Evolutionary conservation across 305 asterid genomes (phyloP), one percentile per base, ranked within the genome.

Genomic region (Plantago lanceolata): DNA sequence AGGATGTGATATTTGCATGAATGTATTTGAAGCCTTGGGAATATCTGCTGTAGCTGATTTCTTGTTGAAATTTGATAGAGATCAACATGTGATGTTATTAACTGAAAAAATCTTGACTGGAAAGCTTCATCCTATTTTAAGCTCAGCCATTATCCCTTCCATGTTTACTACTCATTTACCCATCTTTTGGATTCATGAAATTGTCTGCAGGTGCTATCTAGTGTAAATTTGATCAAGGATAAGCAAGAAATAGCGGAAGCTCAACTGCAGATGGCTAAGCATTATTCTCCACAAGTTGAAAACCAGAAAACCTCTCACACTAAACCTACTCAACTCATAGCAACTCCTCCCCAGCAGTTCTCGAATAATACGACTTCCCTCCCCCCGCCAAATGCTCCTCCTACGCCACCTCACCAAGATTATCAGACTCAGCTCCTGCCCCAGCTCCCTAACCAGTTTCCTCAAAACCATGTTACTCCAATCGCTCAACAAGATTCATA

Each of bases 241-340:
- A 82, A 84, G 63, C 88, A 79, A 70, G 86, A 84, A 43, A 76
- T 72, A 58, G 67, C 75, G 50, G 82, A 78, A 31, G 83, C 79
- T 65, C 75, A 78, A 48, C 64, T 79, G 51, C 75, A 72, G 59
- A 75, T 74, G 28, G 67, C 78, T 54, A 80, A 79, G 72, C 78
- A 72, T 64, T 81, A 77, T 52, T 52, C 62, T 66, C 61, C 76
- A 66, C 78, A 70, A 57, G 52, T 74, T 14, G 81, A 71, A 55
- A 59, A 21, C 70, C 82, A 56, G 44, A 70, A 66, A 57, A 20
- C 66, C 20, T 52, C 65, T 19, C 77, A 72, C 33, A 64, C 48
- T 19, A 80, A 76, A 45, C 67, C 80, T 60, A 31, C 71, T 24
- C 84, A 77, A 48, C 75, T 70, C 31, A 67, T 65, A 59, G 63